A percentile compares a stretch with the other conserved stretches of the same genome.
These are phyloP conservation scores for Neonectria sp. DNA, from an alignment of 2,329 filamentous ascomycete genomes.

Conservation along the genomic window DNA sequence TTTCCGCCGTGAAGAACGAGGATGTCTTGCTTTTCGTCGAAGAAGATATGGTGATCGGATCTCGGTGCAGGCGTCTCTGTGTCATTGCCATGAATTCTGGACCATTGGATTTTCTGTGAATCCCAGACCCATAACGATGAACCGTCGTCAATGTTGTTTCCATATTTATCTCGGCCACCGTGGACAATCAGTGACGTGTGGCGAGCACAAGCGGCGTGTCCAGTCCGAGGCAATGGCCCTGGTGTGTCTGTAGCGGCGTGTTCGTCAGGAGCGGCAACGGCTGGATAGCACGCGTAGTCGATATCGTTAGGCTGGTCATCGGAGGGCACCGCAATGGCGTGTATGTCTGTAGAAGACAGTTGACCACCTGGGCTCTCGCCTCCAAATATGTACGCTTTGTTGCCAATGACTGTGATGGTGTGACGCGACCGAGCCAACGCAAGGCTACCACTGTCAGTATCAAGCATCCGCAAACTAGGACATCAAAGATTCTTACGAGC, in stretches of 20 bases:
- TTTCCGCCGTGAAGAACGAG: conserved; percentile 36
- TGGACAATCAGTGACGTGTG: conserved; percentile 31
- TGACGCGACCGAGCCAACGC: conserved; percentile 37
- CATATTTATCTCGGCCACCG: conserved; percentile 29
- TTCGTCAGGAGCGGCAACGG: conserved; percentile 11
- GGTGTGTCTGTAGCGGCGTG: conserved; percentile 11
- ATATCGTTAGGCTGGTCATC: conserved; percentile 2
- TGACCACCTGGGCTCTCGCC: conserved; percentile 33
- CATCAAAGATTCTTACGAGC: conserved; percentile 9
- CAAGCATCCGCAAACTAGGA: accelerated
- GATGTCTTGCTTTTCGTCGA: conserved; percentile 28
- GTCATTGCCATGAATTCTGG: conserved; percentile 26
- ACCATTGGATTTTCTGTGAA: conserved; percentile 24
- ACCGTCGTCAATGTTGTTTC: conserved; percentile 25
- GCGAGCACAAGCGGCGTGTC: conserved; percentile 36
- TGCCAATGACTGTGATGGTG: conserved; percentile 33
- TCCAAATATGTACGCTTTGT: conserved; percentile 40
- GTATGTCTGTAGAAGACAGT: conserved; percentile 36
- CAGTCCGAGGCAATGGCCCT: conserved; percentile 17
- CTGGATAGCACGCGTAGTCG: conserved; percentile 42
- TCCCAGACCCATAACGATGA: conserved; percentile 40
- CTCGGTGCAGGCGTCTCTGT: conserved; percentile 15
- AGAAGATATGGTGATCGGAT: conserved; percentile 35
- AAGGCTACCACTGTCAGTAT: conserved; percentile 5
- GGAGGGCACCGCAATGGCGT: conserved; percentile 26